These are phyloP conservation scores for Anthracocystis setariae DNA, from an alignment of 1,284 basidiomycete genomes.

Conservation along the genomic window DNA sequence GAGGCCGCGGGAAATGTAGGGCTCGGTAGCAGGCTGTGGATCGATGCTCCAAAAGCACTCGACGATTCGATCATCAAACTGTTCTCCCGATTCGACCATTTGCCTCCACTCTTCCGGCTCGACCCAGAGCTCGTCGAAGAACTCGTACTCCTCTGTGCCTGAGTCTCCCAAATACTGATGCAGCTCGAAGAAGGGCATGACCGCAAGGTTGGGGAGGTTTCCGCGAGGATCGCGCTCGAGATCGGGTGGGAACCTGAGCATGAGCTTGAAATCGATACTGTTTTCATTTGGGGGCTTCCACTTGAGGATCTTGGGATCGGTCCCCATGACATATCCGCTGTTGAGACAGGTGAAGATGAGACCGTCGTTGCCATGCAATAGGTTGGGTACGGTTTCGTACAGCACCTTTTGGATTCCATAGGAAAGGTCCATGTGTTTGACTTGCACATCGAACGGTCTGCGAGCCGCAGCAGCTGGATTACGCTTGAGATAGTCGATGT, in stretches of 20 bases:
- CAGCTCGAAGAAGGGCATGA: conserved; percentile 87
- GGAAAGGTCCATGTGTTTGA: conserved; percentile 88
- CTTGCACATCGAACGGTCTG: conserved; percentile 83
- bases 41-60: conserved; percentile 86
- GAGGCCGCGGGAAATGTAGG: conserved; percentile 23
- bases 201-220: conserved; percentile 77
- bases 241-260: conserved; percentile 85
- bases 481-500: conserved; percentile 76
- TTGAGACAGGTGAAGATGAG: conserved; percentile 94
- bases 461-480: conserved; percentile 75
- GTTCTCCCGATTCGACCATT: conserved; percentile 86
- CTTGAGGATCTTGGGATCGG: conserved; percentile 87
- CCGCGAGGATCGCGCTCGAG: conserved; percentile 55
- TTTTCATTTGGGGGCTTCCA: conserved; percentile 99
- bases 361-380: conserved; percentile 94
- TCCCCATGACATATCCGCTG: conserved; percentile 86
- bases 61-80: conserved; percentile 90
- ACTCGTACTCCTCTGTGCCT: conserved; percentile 74
- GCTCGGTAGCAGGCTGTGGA: conserved; percentile 55
- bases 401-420: conserved; percentile 89
- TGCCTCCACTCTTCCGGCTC: conserved; percentile 91
- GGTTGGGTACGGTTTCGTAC: conserved; percentile 80
- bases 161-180: conserved; percentile 74
- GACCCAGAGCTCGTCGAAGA: conserved; percentile 86
- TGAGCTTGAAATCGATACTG: conserved; percentile 94